Evolutionary conservation across 148 eudicot genomes (phyloP), one percentile per base, ranked within the genome.

Genomic region (Rhododendron mucronatum): DNA sequence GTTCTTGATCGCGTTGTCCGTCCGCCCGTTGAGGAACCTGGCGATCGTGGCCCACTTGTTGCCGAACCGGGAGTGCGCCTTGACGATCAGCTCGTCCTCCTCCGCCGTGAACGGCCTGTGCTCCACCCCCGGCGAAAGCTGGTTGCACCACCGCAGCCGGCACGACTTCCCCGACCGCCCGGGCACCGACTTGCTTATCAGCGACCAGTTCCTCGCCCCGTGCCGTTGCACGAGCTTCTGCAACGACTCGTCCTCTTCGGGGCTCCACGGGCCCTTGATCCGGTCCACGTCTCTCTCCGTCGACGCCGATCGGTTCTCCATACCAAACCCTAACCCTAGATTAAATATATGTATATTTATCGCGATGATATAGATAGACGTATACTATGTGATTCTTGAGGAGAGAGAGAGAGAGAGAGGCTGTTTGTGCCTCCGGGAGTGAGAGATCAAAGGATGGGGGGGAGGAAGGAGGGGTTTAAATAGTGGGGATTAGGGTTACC

Each of bases 31-130:
- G 30, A 94, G 88, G 0, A 90, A 82, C 45, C 93, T 83, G 3
- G 97, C 92, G 11, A 94, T 94, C 23, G 91, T 90, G 14, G 97
- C 97, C 97, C 97, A 94, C 74, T 88, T 89, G 80, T 94, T 94
- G 0, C 97, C 97, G 10, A 83, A 86, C 85, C 82, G 80, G 0
- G 80, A 85, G 61, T 93, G 97, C 1, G 95, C 95, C 20, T 51
- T 26, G 15, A 91, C 30, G 71, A 94, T 94, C 2, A 92, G 78
- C 18, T 88, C 89, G 39, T 94, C 97, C 63, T 93, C 95, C 82
- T 93, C 95, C 33, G 85, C 16, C 4, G 92, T 88, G 59, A 94
- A 94, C 12, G 93, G 86, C 0, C 93, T 91, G 81, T 89, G 94
- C 82, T 92, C 93, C 47, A 94, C 97, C 83, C 87, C 91, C 84